These are phyloP conservation scores for Candida sanyaensis DNA, from an alignment of 1,139 yeast genomes.

Conservation along the genomic window DNA sequence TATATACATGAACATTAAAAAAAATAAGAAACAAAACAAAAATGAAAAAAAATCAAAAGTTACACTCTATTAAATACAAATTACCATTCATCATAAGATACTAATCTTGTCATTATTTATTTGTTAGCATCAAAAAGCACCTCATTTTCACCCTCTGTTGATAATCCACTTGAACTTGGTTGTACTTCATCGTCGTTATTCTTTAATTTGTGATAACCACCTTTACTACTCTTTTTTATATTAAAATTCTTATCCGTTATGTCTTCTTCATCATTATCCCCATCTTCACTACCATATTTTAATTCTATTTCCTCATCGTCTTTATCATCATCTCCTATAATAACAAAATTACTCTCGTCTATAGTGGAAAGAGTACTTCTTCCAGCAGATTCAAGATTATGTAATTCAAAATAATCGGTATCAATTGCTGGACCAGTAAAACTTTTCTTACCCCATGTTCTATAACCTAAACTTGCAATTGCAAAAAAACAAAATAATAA, in stretches of 20 bases:
- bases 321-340: constrained; percentile 17
- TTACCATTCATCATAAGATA: neutral
- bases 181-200: constrained; percentile 1
- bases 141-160: constrained; percentile 15
- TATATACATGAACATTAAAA: neutral
- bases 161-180: constrained; percentile 4
- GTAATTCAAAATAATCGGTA: constrained; percentile 46
- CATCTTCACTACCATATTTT: constrained; percentile 7
- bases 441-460: constrained; percentile 58
- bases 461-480: constrained; percentile 52
- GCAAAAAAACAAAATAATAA: constrained; percentile 51
- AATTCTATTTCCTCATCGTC: constrained; percentile 10
- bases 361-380: constrained; percentile 5
- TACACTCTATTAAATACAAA: neutral
- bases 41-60: neutral
- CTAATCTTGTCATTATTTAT: neutral
- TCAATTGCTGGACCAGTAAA: constrained; percentile 70
- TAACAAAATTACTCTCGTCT: constrained; percentile 14
- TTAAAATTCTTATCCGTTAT: constrained; percentile 7
- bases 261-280: constrained; percentile 14
- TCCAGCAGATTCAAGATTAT: constrained; percentile 26
- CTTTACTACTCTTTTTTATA: constrained; percentile 6
- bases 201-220: constrained; percentile 9
- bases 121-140: constrained; percentile 15
- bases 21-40: no score